Base-by-base conservation (phyloP, 2,329 filamentous ascomycete genomes). In the Coniella vitis region DNA sequence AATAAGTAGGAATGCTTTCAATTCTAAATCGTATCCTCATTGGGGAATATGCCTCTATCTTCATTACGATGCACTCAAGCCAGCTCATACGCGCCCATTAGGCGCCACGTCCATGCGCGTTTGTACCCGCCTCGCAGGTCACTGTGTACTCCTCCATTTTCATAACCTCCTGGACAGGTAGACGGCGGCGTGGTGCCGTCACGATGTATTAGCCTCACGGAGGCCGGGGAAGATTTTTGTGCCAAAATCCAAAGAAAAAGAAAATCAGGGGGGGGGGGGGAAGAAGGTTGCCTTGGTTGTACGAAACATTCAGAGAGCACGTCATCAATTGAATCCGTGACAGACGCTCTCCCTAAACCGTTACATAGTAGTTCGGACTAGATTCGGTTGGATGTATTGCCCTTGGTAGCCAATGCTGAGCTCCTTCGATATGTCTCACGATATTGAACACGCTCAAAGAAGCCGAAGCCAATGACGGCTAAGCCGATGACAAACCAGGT, bases 401-500 rank as follows among this genome's bases (percentile, higher is more conserved):
- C 61, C 59, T 72, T 74, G 47, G 57, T 56, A 0, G 60, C 70
- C 44, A 68, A 65, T 14, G 70, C 72, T 40, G 73, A 65, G 47
- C 77, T 69, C 55, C 74, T 69, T 59, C 73, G 69, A 65, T 83
- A 87, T 56, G 77, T 72, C 42, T 85, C 79, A 34, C 81, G 73
- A 66, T 84, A 86, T 60, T 76, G 73, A 49, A 85, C 80, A 47
- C 85, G 74, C 61, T 83, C 75, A 51, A 79, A 74, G 4, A 84
- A 87, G 48, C 86, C 86, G 49, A 76, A 74, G 3, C 75, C 83
- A 53, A 84, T 78, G 19, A 75, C 78, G 0, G 64, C 63, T 7
- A 81, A 44, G 21, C 83, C 78, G 17, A 85, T 52, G 1, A 75
- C 54, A 2, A 79, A 64, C 83, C 86, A 90, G 12, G 76, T 59